phyloP scores from a whole-genome alignment of 2,329 filamentous ascomycete genomes.

The Aurifilum marmelostoma region DNA sequence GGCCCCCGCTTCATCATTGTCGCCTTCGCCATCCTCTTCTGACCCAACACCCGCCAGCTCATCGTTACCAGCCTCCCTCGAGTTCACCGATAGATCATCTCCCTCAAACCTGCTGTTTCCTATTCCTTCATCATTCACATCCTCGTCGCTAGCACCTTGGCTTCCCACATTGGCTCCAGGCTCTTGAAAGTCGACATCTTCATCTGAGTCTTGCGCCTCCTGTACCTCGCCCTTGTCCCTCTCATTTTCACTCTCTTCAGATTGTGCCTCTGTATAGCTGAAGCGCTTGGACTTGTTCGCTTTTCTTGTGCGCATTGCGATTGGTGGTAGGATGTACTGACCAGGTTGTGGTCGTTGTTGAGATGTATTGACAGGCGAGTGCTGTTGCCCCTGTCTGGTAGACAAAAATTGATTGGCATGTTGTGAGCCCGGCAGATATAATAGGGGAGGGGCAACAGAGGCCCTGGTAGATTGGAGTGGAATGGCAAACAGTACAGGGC shows the following conservation, averaged over 20 bases:
- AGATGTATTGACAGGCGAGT: not conserved
- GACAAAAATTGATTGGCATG: not conserved
- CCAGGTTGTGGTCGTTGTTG: not conserved
- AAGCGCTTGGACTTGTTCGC: conserved; percentile 26
- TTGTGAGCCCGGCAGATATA: not conserved
- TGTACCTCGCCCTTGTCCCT: conserved; percentile 12
- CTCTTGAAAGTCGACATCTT: conserved; percentile 12
- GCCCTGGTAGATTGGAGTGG: not conserved
- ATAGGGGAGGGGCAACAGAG: not conserved
- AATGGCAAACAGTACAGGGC: not conserved
- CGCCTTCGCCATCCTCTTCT: conserved; percentile 9
- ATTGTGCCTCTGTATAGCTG: conserved; percentile 21
- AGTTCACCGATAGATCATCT: not conserved
- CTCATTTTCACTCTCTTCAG: conserved; percentile 26
- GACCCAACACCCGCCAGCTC: not conserved
- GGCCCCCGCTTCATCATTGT: conserved; percentile 1
- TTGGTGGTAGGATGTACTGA: not conserved
- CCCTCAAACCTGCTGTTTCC: not conserved
- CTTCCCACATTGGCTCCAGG: not conserved
- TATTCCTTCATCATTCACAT: conserved; percentile 1
- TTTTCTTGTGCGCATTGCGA: conserved; percentile 28
- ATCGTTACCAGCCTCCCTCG: not conserved
- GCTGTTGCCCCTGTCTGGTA: not conserved
- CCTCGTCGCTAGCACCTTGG: conserved; percentile 9
- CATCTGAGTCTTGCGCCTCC: conserved; percentile 6